Conservation (phyloP, 192 early-diverging fungal species). For the Cetraspora pellucida region DNA sequence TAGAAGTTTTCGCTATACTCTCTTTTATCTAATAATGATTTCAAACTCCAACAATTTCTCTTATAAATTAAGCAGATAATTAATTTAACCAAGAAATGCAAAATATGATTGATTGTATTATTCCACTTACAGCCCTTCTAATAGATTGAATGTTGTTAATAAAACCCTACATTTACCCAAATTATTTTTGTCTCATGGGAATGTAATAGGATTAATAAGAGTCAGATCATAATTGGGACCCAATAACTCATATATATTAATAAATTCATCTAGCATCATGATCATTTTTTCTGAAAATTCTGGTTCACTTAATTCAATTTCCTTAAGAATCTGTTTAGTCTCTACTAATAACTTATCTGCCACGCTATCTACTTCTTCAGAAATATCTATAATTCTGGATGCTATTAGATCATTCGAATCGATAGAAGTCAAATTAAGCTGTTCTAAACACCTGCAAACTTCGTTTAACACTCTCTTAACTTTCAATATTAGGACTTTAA, state of each 20-base stretch:
- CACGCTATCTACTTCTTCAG: too few relatives aligned
- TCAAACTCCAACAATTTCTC: constrained; percentile 9
- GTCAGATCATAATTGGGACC: background rate
- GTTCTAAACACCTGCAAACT: too few relatives aligned
- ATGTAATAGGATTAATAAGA: background rate
- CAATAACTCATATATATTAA: background rate
- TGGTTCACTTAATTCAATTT: background rate
- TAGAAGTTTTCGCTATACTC: too few relatives aligned
- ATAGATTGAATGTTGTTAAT: background rate
- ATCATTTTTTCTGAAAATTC: background rate
- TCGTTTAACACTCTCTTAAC: too few relatives aligned
- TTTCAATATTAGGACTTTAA: too few relatives aligned
- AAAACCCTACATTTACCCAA: background rate
- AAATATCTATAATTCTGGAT: too few relatives aligned
- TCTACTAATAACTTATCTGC: background rate
- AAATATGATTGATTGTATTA: background rate
- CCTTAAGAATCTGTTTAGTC: background rate
- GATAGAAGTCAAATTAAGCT: too few relatives aligned
- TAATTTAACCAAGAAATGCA: background rate
- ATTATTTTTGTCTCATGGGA: background rate
- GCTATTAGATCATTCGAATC: too few relatives aligned
- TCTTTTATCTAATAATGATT: background rate
- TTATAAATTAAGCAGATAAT: too few relatives aligned
- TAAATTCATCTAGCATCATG: background rate
- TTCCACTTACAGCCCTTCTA: background rate